These are phyloP conservation scores for Coemansia sp. DNA, from an alignment of 192 early-diverging fungal genomes.

Conservation along the genomic window DNA sequence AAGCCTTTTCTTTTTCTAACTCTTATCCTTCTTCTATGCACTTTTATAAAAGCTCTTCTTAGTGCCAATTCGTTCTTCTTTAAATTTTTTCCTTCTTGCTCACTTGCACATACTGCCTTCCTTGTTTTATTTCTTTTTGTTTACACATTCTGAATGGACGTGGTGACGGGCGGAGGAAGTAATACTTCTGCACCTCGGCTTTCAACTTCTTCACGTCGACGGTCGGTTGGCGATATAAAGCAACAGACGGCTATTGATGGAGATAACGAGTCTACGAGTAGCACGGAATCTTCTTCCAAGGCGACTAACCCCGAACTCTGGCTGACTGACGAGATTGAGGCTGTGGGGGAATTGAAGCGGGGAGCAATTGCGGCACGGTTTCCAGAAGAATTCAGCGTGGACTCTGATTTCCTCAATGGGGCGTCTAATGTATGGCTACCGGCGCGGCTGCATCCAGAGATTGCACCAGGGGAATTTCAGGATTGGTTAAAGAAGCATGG, in stretches of 20 bases:
- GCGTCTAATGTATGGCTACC: constrained; percentile 59
- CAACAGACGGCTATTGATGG: neutral
- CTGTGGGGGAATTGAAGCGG: constrained; percentile 57
- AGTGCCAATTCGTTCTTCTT: neutral
- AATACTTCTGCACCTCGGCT: neutral
- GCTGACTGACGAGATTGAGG: constrained; percentile 51
- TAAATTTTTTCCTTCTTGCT: neutral
- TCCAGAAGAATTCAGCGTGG: constrained; percentile 57
- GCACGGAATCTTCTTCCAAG: constrained; percentile 4
- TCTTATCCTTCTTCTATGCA: neutral
- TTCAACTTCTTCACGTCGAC: constrained; percentile 15
- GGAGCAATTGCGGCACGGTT: constrained; percentile 57
- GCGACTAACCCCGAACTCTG: constrained; percentile 20
- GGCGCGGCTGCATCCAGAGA: constrained; percentile 61
- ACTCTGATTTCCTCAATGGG: constrained; percentile 48
- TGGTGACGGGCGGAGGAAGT: neutral
- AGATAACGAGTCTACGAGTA: constrained; percentile 7
- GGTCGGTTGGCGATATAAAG: constrained; percentile 18
- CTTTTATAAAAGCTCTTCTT: neutral
- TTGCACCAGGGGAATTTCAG: constrained; percentile 60
- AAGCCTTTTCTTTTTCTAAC: neutral
- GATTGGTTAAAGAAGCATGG: constrained; percentile 57
- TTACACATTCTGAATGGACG: constrained; percentile 6
- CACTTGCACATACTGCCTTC: neutral
- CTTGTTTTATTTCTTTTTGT: constrained; percentile 10